Conservation (phyloP, 169 alveolate species). For the Theileria sp. region DNA sequence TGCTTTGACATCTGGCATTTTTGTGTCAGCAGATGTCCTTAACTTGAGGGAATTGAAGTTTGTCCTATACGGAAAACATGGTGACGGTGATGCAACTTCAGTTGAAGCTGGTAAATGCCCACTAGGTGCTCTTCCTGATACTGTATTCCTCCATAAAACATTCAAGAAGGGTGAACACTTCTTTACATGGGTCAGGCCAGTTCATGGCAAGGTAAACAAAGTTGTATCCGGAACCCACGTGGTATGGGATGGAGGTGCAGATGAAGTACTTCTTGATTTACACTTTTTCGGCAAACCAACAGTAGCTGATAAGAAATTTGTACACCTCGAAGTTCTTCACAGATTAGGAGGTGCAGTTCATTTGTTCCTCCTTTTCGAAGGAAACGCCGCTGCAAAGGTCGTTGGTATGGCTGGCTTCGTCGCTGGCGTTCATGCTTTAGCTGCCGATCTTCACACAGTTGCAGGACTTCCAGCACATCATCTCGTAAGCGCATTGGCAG, state of each 20-base stretch:
- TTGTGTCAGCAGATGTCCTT: neutral
- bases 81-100: neutral
- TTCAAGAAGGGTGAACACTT: neutral
- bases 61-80: neutral
- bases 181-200: constrained; percentile 11
- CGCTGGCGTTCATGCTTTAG: neutral
- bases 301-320: neutral
- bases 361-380: neutral
- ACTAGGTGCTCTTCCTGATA: neutral
- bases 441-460: neutral
- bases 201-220: neutral
- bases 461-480: neutral
- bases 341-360: neutral
- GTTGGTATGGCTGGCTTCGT: neutral
- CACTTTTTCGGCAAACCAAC: neutral
- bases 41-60: neutral
- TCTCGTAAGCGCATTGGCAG: neutral
- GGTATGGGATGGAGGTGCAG: neutral
- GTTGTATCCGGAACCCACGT: neutral
- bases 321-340: neutral
- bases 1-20: neutral
- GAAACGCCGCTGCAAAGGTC: neutral
- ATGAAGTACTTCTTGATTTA: neutral
- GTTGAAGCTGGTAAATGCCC: neutral
- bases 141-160: neutral